These are phyloP conservation scores for Kodamaea kaohsiungensis DNA, from an alignment of 805 yeast genomes.

Conservation along the genomic window DNA sequence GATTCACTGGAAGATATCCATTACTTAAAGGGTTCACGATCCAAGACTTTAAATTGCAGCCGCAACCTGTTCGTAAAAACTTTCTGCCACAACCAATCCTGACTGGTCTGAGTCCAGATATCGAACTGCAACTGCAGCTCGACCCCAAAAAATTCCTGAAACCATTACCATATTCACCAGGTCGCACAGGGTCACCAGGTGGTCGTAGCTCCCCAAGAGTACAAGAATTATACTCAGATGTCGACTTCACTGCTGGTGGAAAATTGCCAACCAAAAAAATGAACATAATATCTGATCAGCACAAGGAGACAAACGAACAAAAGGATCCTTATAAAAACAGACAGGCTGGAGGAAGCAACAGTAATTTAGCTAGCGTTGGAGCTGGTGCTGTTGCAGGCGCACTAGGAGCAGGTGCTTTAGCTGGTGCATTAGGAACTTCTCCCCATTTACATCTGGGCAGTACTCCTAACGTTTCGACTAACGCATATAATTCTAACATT, in stretches of 20 bases:
- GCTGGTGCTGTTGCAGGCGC: neutral
- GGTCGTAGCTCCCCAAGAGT: conserved; percentile 1
- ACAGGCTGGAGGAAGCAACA: neutral
- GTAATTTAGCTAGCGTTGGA: neutral
- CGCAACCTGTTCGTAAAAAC: conserved; percentile 7
- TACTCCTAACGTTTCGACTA: neutral
- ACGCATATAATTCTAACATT: neutral
- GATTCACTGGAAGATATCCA: conserved; percentile 41
- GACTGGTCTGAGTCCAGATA: neutral
- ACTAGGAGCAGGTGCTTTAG: neutral
- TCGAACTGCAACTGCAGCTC: neutral
- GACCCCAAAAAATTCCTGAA: neutral
- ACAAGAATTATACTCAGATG: conserved; percentile 28
- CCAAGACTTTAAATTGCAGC: conserved; percentile 37
- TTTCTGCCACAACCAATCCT: neutral
- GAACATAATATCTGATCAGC: conserved; percentile 30
- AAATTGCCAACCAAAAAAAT: conserved; percentile 44
- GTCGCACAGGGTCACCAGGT: neutral
- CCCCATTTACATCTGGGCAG: neutral
- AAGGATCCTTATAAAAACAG: conserved; percentile 3
- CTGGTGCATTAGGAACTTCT: neutral
- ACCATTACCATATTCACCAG: conserved; percentile 1
- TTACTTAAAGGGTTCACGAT: conserved; percentile 31
- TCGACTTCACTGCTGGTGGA: conserved; percentile 46
- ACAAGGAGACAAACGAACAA: conserved; percentile 3